Base-by-base conservation (phyloP, 192 early-diverging fungal genomes). In the Nowakowskiella sp. region DNA sequence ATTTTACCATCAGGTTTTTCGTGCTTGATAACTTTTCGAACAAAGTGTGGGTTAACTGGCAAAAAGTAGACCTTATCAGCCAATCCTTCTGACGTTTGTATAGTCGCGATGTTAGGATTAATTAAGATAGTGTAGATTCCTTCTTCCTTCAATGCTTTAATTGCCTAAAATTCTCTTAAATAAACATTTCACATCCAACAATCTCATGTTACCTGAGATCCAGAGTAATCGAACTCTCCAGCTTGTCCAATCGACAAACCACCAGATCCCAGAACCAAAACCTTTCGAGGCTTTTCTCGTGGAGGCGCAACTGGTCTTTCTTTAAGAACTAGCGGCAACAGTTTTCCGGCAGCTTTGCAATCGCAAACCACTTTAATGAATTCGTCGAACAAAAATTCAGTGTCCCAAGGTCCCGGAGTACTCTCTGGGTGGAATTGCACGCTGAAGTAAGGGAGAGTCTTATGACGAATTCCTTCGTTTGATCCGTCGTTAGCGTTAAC, bases 361-460 rank as follows among this genome's bases (percentile, higher is more conserved):
- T 86, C 77, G 57, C 78, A 70, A 44, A 90, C 73, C 30, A 81
- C 74, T 23, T 70, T 68, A 60, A 99, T 88, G 56, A 97, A 99
- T 29, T 90, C 80, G 64, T 99, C 95, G 60, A 99, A 99, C 42
- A 99, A 73, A 58, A 85, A 91, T 65, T 99, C 95, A 21, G 95
- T 95, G 61, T 99, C 95, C 64, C 88, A 85, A 24, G 95, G 95
- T 36, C 95, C 95, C 6, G 95, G 89, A 21, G 83, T 85, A 6
- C 89, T 87, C 71, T 99, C 95, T 19, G 95, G 95, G 75, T 99
- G 95, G 81, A 99, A 99, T 74, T 99, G 95, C 4, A 99, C 95
- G 51, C 87, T 89, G 68, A 94, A 99, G 70, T 88, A 90, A 24
- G 95, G 95, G 13, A 93, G 66, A 9, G 82, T 72, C 33, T 74